These are phyloP conservation scores for Solanum medicagineum DNA, from an alignment of 257 asterid genomes.

Conservation along the genomic window DNA sequence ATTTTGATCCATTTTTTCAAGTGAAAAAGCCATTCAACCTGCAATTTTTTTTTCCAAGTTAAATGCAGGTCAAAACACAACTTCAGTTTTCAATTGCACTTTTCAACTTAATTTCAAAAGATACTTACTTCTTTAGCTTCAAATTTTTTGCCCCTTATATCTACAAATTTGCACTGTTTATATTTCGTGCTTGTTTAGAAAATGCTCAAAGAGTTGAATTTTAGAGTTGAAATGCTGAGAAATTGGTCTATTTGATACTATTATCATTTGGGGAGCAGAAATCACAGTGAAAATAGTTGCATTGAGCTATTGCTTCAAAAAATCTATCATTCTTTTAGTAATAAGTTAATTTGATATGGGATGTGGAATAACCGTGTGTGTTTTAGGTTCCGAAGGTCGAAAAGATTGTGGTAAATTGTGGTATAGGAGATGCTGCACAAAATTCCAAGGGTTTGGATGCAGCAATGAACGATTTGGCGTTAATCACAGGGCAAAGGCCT, in stretches of 20 bases:
- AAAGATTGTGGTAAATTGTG: constrained; percentile 92
- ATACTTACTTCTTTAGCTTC: not conserved
- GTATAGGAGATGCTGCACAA: constrained; percentile 99
- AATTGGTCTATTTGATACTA: not conserved
- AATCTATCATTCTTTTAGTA: not conserved
- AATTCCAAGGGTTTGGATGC: constrained; percentile 96
- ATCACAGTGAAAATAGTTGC: not conserved
- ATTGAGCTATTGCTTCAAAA: not conserved
- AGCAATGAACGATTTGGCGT: constrained; percentile 83
- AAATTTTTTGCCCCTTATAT: not conserved
- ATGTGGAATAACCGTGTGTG: not conserved
- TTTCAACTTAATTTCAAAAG: not conserved
- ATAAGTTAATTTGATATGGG: not conserved
- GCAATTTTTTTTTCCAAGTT: not conserved
- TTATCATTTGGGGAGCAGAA: not conserved
- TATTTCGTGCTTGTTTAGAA: not conserved
- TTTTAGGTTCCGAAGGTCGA: constrained; percentile 77
- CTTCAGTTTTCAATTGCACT: not conserved
- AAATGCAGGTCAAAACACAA: not conserved
- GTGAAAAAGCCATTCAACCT: not conserved
- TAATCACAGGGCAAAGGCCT: constrained; percentile 89
- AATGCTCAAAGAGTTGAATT: not conserved
- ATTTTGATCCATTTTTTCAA: too few relatives aligned
- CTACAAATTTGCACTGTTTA: not conserved
- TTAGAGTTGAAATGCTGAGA: not conserved